phyloP scores from a whole-genome alignment of 1,284 basidiomycete genomes.

The Microbotryomycetes sp. region DNA sequence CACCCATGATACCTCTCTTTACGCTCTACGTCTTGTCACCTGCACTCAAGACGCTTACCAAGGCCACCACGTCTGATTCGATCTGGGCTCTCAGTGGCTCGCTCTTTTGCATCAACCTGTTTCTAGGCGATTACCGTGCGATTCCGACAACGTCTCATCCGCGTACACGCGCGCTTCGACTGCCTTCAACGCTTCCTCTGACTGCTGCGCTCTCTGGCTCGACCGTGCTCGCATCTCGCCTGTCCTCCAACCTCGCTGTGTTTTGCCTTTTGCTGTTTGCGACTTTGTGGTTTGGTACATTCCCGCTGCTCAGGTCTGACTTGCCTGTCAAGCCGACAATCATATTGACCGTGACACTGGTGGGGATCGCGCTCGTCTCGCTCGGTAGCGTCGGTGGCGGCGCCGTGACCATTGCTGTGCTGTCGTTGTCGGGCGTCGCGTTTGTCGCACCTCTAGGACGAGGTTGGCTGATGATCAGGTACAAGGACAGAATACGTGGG shows the following conservation, averaged over 20 bases:
- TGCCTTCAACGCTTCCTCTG: slow-evolving; percentile 83
- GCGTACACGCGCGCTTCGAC: slow-evolving; percentile 28
- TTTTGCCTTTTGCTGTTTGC: slow-evolving; percentile 85
- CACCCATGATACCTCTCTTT: slow-evolving; percentile 70
- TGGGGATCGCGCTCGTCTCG: slow-evolving; percentile 51
- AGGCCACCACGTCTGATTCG: slow-evolving; percentile 89
- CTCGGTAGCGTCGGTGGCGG: slow-evolving; percentile 49
- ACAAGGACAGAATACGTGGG: slow-evolving; percentile 48
- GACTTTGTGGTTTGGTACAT: slow-evolving; percentile 74
- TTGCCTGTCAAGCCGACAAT: slow-evolving; percentile 54
- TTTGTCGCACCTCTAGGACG: slow-evolving; percentile 55
- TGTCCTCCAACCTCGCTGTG: slow-evolving; percentile 73
- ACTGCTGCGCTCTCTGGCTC: slow-evolving; percentile 91
- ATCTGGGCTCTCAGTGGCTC: slow-evolving; percentile 83
- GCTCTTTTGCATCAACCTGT: slow-evolving; percentile 56
- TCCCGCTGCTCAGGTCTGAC: slow-evolving; percentile 70
- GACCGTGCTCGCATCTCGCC: slow-evolving; percentile 85
- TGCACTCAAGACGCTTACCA: slow-evolving; percentile 81
- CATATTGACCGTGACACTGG: slow-evolving; percentile 37
- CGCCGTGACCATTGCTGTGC: slow-evolving; percentile 32
- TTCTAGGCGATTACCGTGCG: slow-evolving; percentile 59
- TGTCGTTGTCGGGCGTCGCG: slow-evolving; percentile 44
- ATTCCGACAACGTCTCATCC: slow-evolving; percentile 32
- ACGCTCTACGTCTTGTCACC: slow-evolving; percentile 84
- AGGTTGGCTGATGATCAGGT: slow-evolving; percentile 35